A percentile compares a stretch with the other conserved stretches of the same genome.
phyloP scores from a whole-genome alignment of 1,139 yeast species.

The Meyerozyma guilliermondii region DNA sequence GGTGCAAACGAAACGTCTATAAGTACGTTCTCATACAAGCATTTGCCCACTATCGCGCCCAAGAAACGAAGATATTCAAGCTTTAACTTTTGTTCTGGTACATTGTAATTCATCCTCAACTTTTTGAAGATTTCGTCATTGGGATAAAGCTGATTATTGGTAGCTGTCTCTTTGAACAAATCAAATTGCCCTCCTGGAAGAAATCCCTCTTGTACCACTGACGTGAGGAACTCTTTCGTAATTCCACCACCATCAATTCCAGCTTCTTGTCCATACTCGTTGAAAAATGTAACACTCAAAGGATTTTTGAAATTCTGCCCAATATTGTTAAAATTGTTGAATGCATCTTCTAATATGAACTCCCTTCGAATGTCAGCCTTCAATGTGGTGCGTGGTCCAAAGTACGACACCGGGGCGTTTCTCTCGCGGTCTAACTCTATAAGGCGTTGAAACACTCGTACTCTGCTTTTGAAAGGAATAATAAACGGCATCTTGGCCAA shows the following conservation, averaged over 20 bases:
- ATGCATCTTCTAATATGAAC: constrained; percentile 70
- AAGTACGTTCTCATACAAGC: constrained; percentile 78
- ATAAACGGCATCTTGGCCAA: constrained; percentile 71
- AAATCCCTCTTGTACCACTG: constrained; percentile 69
- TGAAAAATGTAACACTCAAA: constrained; percentile 61
- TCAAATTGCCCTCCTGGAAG: constrained; percentile 34
- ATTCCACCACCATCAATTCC: constrained; percentile 98
- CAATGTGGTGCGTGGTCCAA: constrained; percentile 17
- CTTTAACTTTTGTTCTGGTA: constrained; percentile 22
- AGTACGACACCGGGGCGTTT: constrained; percentile 11
- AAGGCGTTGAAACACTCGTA: constrained; percentile 62
- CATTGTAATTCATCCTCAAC: constrained; percentile 19
- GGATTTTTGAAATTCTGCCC: constrained; percentile 50
- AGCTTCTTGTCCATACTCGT: constrained; percentile 73
- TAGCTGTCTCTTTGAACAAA: constrained; percentile 42
- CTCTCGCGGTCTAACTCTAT: constrained; percentile 47
- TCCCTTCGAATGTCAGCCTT: constrained; percentile 65
- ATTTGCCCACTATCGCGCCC: constrained; percentile 84
- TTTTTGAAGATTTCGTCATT: constrained; percentile 51
- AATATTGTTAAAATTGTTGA: constrained; percentile 40
- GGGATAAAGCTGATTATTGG: constrained; percentile 64
- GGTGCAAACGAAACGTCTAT: constrained; percentile 85
- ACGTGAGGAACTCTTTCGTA: constrained; percentile 83
- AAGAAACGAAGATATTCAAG: constrained; percentile 52
- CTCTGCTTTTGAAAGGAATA: constrained; percentile 70